phyloP scores from a whole-genome alignment of 768 basidiomycete species.

The Lentinula sp. region DNA sequence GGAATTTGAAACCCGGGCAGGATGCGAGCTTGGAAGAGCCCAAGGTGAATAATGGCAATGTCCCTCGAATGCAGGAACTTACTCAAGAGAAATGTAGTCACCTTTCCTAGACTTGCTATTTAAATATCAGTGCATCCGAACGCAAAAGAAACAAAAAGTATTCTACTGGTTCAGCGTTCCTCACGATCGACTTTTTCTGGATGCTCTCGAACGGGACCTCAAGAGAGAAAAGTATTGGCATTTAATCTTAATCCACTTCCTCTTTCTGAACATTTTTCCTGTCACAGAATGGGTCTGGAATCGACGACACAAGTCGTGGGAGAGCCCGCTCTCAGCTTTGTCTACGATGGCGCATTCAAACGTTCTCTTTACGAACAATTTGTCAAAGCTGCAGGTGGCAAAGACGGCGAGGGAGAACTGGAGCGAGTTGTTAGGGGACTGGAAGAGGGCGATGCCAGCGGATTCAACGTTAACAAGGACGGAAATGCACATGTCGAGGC shows the following conservation, averaged over 20 bases:
- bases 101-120: slow-evolving; percentile 91
- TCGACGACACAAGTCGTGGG: slow-evolving; percentile 68
- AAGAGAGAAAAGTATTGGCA: slow-evolving; percentile 71
- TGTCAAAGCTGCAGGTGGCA: slow-evolving; percentile 30
- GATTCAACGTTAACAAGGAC: background rate
- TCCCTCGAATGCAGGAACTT: background rate
- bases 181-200: slow-evolving; percentile 93
- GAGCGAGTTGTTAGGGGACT: slow-evolving; percentile 23
- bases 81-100: slow-evolving; percentile 43
- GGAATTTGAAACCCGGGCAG: slow-evolving; percentile 89
- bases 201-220: slow-evolving; percentile 92
- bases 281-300: slow-evolving; percentile 58
- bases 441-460: slow-evolving; percentile 10
- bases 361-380: slow-evolving; percentile 66
- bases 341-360: slow-evolving; percentile 52
- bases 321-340: slow-evolving; percentile 65
- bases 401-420: slow-evolving; percentile 28
- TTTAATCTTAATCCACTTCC: background rate
- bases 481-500: background rate
- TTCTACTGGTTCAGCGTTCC: slow-evolving; percentile 99
- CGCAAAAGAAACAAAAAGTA: slow-evolving; percentile 99
- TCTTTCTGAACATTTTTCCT: background rate
- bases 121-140: slow-evolving; percentile 95
- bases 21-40: slow-evolving; percentile 94
- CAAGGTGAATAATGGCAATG: slow-evolving; percentile 52